Conservation (phyloP, 768 basidiomycete genomes). For the Calocera viscosa region DNA sequence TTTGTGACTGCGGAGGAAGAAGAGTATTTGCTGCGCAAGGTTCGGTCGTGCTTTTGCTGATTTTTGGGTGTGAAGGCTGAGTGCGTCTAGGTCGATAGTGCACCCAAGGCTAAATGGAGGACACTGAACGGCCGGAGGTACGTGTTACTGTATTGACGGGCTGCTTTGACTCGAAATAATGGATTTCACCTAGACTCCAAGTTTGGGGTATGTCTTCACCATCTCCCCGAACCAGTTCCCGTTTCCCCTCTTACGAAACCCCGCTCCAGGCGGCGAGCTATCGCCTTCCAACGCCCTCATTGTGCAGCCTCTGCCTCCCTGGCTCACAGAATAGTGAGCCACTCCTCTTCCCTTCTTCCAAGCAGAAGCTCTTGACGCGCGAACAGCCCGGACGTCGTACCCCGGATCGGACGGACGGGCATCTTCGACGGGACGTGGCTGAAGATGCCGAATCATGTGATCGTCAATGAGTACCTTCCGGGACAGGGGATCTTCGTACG, state of each 20-base stretch:
- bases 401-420: conserved; percentile 51
- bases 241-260: conserved; percentile 7
- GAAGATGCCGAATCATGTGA: conserved; percentile 70
- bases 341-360: conserved; percentile 9
- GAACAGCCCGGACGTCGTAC: conserved; percentile 66
- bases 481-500: conserved; percentile 88
- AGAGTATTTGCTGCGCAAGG: conserved; percentile 63
- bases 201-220: conserved; percentile 45
- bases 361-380: conserved; percentile 11
- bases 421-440: conserved; percentile 54
- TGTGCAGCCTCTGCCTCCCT: conserved; percentile 55
- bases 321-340: conserved; percentile 53
- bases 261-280: conserved; percentile 54
- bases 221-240: conserved; percentile 12
- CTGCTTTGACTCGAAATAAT: not conserved
- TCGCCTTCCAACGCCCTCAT: conserved; percentile 56
- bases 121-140: conserved; percentile 56
- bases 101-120: conserved; percentile 76
- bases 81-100: conserved; percentile 50
- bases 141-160: conserved; percentile 22
- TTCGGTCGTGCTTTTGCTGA: conserved; percentile 22
- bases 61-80: conserved; percentile 8
- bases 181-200: conserved; percentile 43
- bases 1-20: conserved; percentile 64
- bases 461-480: conserved; percentile 82